Base-by-base conservation (phyloP, 805 yeast genomes). In the Lachancea sp. region DNA sequence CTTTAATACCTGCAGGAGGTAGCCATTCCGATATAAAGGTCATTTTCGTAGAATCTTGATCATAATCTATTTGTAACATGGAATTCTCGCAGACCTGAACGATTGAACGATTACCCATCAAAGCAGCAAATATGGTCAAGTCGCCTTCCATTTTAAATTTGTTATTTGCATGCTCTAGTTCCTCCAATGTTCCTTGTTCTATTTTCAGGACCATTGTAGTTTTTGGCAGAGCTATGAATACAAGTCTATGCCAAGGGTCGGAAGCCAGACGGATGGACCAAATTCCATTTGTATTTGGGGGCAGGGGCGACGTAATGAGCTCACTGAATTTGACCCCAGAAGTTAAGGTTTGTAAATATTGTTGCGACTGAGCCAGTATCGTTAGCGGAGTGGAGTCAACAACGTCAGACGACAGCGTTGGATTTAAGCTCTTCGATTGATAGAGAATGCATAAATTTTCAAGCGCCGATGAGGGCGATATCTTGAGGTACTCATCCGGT, bases 51-150 rank as follows among this genome's bases (percentile, higher is more conserved):
- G 42, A 56, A 48, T 28, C 58, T 12, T 16, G 11, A 4, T 22
- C 35, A 12, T 21, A 29, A 15, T 16, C 30, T 3, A 82, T 64
- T 49, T 83, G 86, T 12, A 81, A 68, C 17, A 90, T 65, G 4
- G 92, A 95, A 45, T 75, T 70, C 0, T 76, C 48, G 55, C 84
- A 83, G 1, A 90, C 70, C 56, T 90, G 98, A 5, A 82, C 74
- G 0, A 88, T 56, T 0, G 90, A 75, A 3, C 59, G 51, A 2
- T 47, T 44, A 0, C 95, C 94, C 42, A 89, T 68, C 49, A 80
- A 85, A 34, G 76, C 78, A 0, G 85, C 79, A 2, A 73, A 75
- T 2, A 90, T 50, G 0, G 97, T 87, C 2, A 74, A 69, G 24
- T 75, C 76, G 23, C 71, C 68, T 0, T 69, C 52, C 1, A 71